phyloP scores from a whole-genome alignment of 352 stramenopile species.

The Porosira glacialis region DNA sequence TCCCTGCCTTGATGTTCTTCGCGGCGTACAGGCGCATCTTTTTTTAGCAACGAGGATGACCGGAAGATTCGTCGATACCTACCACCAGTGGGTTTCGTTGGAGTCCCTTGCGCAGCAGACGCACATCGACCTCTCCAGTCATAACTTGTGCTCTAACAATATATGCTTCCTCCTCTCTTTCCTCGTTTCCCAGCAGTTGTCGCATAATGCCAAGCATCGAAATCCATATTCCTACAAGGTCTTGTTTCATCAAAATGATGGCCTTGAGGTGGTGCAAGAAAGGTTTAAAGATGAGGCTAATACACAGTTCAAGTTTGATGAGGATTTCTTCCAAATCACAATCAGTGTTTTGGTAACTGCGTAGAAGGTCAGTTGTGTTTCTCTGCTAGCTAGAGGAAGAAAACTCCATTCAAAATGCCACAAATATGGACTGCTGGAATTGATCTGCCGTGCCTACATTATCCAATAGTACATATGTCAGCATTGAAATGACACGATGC shows the following conservation, averaged over 20 bases:
- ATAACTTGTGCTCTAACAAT: constrained; percentile 15
- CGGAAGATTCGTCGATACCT: no score
- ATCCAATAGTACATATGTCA: constrained; percentile 74
- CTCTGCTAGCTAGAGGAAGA: constrained; percentile 66
- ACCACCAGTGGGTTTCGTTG: no score
- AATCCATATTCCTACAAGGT: constrained; percentile 65
- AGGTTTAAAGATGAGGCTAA: constrained; percentile 78
- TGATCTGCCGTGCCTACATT: constrained; percentile 48
- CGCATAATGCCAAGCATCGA: constrained; percentile 64
- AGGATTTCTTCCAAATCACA: constrained; percentile 58
- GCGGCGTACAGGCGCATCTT: constrained; percentile 37
- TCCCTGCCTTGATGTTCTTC: constrained; percentile 42
- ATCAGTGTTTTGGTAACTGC: constrained; percentile 16
- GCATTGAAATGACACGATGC: constrained; percentile 73
- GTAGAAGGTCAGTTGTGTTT: constrained; percentile 61
- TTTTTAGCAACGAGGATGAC: no score
- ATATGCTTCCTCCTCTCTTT: constrained; percentile 8
- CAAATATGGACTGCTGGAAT: constrained; percentile 47
- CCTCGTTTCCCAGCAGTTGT: constrained; percentile 47
- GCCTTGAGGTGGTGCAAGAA: constrained; percentile 71
- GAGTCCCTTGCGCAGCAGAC: no score
- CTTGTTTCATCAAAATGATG: constrained; percentile 40
- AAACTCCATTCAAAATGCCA: constrained; percentile 52
- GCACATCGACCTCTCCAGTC: no score
- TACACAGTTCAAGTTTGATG: constrained; percentile 77